Evolutionary conservation across 139 green algal species (phyloP).

Genomic region (Micractinium conductrix): DNA sequence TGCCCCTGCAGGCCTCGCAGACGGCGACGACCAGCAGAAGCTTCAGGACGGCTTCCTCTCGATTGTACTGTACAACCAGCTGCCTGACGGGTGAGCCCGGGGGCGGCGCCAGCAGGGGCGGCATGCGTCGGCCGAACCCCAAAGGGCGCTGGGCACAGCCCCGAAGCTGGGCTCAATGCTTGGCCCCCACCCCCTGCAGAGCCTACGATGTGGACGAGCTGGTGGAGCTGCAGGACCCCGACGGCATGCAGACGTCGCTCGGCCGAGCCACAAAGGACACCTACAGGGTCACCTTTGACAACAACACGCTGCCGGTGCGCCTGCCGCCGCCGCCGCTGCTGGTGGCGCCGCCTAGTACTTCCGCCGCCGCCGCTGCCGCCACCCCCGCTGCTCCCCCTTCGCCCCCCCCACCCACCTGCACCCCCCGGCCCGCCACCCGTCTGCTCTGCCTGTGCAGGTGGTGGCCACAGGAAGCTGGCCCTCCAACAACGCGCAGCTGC

Average conservation of each 20-base stretch:
- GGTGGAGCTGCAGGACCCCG: background rate
- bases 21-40: background rate
- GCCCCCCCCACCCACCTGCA: background rate
- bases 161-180: background rate
- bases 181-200: background rate
- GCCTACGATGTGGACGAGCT: background rate
- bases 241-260: slow-evolving; percentile 4
- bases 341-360: too few species aligned
- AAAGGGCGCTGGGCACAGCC: too few species aligned
- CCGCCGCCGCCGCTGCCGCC: too few species aligned
- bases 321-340: too few species aligned
- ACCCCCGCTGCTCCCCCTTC: background rate
- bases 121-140: background rate
- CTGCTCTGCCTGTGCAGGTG: background rate
- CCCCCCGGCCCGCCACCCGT: too few species aligned
- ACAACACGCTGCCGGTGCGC: background rate
- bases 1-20: background rate
- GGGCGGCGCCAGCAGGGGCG: background rate
- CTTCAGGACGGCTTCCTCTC: slow-evolving; percentile 10
- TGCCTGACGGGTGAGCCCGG: slow-evolving; percentile 2
- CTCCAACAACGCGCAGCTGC: slow-evolving; percentile 13
- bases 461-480: slow-evolving; percentile 29
- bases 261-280: background rate
- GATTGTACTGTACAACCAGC: slow-evolving; percentile 15
- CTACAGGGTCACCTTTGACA: background rate